Evolutionary conservation across 768 basidiomycete species (phyloP).

Genomic region (Podaxis sp.): DNA sequence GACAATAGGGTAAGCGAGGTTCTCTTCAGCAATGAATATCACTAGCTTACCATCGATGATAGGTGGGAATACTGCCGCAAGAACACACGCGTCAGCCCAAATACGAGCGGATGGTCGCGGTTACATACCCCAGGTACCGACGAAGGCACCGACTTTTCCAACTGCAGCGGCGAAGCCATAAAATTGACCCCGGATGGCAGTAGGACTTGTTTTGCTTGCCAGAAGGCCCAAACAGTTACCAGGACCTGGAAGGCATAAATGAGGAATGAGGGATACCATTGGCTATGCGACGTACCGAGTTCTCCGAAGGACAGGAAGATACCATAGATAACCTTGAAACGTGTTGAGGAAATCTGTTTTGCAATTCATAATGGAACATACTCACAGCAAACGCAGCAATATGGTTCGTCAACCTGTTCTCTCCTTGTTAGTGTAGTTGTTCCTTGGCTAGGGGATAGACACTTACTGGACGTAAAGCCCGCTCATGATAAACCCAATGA

Average conservation of each 20-base stretch:
- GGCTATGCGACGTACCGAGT: slow-evolving; percentile 42
- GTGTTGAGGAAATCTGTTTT: not conserved
- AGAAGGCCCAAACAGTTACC: slow-evolving; percentile 85
- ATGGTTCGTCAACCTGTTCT: slow-evolving; percentile 48
- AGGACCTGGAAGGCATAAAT: slow-evolving; percentile 41
- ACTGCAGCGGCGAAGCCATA: slow-evolving; percentile 85
- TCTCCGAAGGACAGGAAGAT: slow-evolving; percentile 90
- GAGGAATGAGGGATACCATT: not conserved
- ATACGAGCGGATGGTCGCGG: not conserved
- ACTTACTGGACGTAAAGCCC: slow-evolving; percentile 61
- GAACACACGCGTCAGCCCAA: not conserved
- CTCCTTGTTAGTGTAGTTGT: not conserved
- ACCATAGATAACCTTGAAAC: slow-evolving; percentile 71
- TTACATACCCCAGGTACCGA: slow-evolving; percentile 71
- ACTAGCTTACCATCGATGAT: slow-evolving; percentile 51
- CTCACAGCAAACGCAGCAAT: slow-evolving; percentile 73
- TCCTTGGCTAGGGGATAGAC: not conserved
- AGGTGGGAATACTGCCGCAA: slow-evolving; percentile 52
- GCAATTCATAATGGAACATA: not conserved
- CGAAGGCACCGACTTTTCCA: slow-evolving; percentile 82
- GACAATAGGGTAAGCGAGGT: slow-evolving; percentile 8
- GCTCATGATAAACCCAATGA: slow-evolving; percentile 88
- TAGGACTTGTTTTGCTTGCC: slow-evolving; percentile 82
- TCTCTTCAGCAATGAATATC: not conserved
- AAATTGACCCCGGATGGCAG: slow-evolving; percentile 80